A percentile compares a stretch with the other conserved stretches of the same genome.
These are phyloP conservation scores for Brassica juncea DNA, from an alignment of 345 rosid species.

Conservation along the genomic window DNA sequence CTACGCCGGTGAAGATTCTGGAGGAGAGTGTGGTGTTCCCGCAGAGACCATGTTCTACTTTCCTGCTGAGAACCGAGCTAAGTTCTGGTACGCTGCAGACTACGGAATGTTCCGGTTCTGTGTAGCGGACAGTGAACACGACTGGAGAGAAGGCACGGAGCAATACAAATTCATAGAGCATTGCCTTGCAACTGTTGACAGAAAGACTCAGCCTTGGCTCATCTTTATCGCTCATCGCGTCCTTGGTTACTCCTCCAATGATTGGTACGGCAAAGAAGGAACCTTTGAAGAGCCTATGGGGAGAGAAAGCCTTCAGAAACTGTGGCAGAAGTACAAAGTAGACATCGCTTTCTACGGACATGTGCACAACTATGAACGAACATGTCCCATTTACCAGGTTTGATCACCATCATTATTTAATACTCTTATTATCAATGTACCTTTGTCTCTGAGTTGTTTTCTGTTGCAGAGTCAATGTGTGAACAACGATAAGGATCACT, in stretches of 20 bases:
- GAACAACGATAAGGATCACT: slow-evolving; percentile 51
- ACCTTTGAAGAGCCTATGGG: slow-evolving; percentile 74
- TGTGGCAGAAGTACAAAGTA: slow-evolving; percentile 88
- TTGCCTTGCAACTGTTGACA: slow-evolving; percentile 71
- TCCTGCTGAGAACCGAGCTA: slow-evolving; percentile 69
- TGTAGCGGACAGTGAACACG: slow-evolving; percentile 77
- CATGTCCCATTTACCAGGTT: slow-evolving; percentile 81
- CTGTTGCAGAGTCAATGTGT: slow-evolving; percentile 69
- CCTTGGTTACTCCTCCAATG: slow-evolving; percentile 66
- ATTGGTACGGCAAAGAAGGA: slow-evolving; percentile 57
- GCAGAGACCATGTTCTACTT: slow-evolving; percentile 69
- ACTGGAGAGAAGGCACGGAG: slow-evolving; percentile 81
- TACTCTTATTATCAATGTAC: not conserved
- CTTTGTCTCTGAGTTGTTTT: slow-evolving; percentile 13
- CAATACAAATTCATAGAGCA: slow-evolving; percentile 64
- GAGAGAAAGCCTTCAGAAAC: slow-evolving; percentile 72
- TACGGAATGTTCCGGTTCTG: slow-evolving; percentile 86
- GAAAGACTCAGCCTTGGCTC: slow-evolving; percentile 84
- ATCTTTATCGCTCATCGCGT: slow-evolving; percentile 77
- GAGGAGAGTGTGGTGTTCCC: slow-evolving; percentile 69
- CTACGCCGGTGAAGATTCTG: slow-evolving; percentile 53
- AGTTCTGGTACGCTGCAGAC: slow-evolving; percentile 57
- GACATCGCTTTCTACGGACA: slow-evolving; percentile 82
- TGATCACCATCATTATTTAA: not conserved
- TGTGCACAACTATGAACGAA: slow-evolving; percentile 81